Evolutionary conservation across 768 basidiomycete genomes (phyloP).

Genomic region (Suillus cothurnatus): DNA sequence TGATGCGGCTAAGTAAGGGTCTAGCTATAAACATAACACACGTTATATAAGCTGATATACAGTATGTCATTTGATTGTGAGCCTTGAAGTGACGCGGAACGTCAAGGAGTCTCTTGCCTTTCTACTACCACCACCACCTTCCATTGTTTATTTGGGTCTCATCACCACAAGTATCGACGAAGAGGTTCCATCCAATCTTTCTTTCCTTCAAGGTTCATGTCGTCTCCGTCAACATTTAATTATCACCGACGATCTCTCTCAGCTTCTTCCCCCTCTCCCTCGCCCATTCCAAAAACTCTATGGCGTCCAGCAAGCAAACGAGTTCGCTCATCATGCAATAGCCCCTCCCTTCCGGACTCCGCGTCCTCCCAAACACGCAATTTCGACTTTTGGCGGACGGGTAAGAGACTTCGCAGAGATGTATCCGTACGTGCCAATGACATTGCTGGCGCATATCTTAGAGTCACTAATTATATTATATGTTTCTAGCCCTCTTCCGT

Average conservation of each 20-base stretch:
- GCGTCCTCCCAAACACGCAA: conserved; percentile 50
- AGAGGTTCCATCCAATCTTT: conserved; percentile 5
- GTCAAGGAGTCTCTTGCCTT: conserved; percentile 4
- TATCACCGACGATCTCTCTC: conserved; percentile 60
- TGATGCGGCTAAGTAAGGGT: neutral
- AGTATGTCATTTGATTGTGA: conserved; percentile 1
- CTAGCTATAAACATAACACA: neutral
- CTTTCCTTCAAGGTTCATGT: conserved; percentile 28
- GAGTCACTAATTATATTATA: conserved; percentile 10
- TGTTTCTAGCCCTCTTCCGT: conserved; percentile 19
- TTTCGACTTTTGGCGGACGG: conserved; percentile 53
- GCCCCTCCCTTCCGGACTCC: conserved; percentile 36
- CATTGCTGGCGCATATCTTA: conserved; percentile 10
- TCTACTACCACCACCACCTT: conserved; percentile 1
- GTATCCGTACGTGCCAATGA: conserved; percentile 40
- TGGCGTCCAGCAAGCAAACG: conserved; percentile 53
- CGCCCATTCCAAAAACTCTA: conserved; percentile 37
- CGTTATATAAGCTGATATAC: conserved; percentile 4
- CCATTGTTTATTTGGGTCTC: conserved; percentile 20
- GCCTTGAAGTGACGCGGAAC: conserved; percentile 5
- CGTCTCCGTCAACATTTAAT: conserved; percentile 36
- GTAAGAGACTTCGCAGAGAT: conserved; percentile 56
- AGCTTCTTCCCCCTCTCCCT: conserved; percentile 38
- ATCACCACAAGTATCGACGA: conserved; percentile 22
- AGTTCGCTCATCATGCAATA: conserved; percentile 42